Conservation (phyloP, 1,139 yeast genomes). For the Candida neerlandica region DNA sequence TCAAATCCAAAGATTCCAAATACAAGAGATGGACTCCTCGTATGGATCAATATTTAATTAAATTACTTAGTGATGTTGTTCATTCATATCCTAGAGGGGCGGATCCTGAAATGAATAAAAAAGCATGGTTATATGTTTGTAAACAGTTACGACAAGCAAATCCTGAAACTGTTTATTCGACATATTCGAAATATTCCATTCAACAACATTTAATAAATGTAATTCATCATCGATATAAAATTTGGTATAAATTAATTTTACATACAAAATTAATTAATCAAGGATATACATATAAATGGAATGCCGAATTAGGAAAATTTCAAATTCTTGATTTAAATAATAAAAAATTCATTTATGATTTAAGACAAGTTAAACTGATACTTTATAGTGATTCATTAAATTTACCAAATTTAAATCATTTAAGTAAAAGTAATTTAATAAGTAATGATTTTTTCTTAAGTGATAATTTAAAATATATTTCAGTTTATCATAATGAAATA, state of each 20-base stretch:
- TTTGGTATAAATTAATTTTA: constrained; percentile 39
- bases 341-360: constrained; percentile 31
- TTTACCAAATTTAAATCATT: constrained; percentile 31
- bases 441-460: constrained; percentile 43
- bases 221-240: constrained; percentile 40
- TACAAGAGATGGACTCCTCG: constrained; percentile 45
- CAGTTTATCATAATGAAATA: constrained; percentile 43
- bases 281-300: constrained; percentile 40
- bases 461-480: constrained; percentile 39
- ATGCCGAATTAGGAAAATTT: constrained; percentile 39
- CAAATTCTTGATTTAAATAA: constrained; percentile 32
- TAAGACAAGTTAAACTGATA: constrained; percentile 34
- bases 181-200: constrained; percentile 46
- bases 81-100: constrained; percentile 39
- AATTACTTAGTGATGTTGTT: constrained; percentile 38
- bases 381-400: constrained; percentile 37
- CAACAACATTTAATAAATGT: constrained; percentile 43
- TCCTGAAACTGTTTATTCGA: constrained; percentile 45
- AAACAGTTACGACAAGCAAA: constrained; percentile 40
- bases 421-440: constrained; percentile 38
- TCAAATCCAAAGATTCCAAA: constrained; percentile 41
- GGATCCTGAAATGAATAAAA: constrained; percentile 37
- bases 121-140: constrained; percentile 44
- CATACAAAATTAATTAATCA: constrained; percentile 25
- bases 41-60: constrained; percentile 42